phyloP scores from a whole-genome alignment of 371 early-diverging fungal genomes.

The Thermomucor indicae-seudaticae region DNA sequence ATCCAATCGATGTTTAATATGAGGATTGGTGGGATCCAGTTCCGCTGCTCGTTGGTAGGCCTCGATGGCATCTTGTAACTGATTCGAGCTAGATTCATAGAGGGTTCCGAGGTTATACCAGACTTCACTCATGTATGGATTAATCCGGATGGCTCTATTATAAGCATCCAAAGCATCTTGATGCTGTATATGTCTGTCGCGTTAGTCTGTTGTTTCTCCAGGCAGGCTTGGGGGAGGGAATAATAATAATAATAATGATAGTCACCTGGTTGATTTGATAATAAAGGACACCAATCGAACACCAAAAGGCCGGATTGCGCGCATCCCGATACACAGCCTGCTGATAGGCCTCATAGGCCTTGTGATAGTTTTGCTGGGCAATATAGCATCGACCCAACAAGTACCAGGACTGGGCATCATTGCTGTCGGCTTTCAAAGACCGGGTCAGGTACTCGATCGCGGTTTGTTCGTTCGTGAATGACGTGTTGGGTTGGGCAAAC shows the following conservation, averaged over 20 bases:
- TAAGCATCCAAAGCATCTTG: slow-evolving; percentile 97
- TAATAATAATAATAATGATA: neutral
- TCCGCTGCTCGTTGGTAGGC: slow-evolving; percentile 87
- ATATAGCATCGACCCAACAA: slow-evolving; percentile 95
- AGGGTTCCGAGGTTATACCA: slow-evolving; percentile 96
- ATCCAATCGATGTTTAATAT: slow-evolving; percentile 83
- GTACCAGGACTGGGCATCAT: slow-evolving; percentile 96
- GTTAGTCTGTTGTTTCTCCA: neutral
- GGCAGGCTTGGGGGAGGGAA: too few species aligned
- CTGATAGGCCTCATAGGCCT: slow-evolving; percentile 97
- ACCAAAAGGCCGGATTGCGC: slow-evolving; percentile 97
- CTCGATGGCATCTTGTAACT: slow-evolving; percentile 94
- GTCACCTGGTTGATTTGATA: slow-evolving; percentile 86
- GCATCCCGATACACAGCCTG: slow-evolving; percentile 95
- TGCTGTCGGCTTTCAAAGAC: slow-evolving; percentile 81
- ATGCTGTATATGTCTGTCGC: slow-evolving; percentile 55
- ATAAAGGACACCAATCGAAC: slow-evolving; percentile 97
- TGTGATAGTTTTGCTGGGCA: slow-evolving; percentile 91
- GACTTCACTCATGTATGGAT: slow-evolving; percentile 94
- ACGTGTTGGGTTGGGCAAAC: slow-evolving; percentile 80
- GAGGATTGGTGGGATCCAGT: slow-evolving; percentile 57
- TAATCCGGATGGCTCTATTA: slow-evolving; percentile 89
- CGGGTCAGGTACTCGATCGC: slow-evolving; percentile 83
- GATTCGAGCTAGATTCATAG: slow-evolving; percentile 97
- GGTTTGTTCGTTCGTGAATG: slow-evolving; percentile 76